A percentile compares a stretch with the other conserved stretches of the same genome.
Conservation (phyloP, 2,329 filamentous ascomycete genomes). For the Hypoxylon sp. region DNA sequence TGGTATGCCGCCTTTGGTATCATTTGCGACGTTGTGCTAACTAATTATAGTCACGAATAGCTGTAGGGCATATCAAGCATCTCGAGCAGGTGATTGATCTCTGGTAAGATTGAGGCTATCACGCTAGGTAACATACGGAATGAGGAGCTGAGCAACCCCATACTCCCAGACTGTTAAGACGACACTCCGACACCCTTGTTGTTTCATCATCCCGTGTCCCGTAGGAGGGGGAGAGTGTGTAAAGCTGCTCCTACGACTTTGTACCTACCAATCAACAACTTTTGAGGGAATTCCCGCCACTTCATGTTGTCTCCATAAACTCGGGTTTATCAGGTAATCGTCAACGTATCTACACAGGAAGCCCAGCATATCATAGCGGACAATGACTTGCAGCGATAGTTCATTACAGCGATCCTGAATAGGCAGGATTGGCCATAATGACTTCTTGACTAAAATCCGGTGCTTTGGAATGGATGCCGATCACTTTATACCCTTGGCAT, state of each 20-base stretch:
- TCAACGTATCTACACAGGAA: slow-evolving; percentile 21
- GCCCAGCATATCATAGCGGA: slow-evolving; percentile 9
- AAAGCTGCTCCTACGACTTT: slow-evolving; percentile 24
- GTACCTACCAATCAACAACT: slow-evolving; percentile 22
- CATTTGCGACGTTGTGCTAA: slow-evolving; percentile 5
- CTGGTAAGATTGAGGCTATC: neutral
- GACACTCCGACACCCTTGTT: slow-evolving; percentile 23
- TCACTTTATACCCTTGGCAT: slow-evolving; percentile 8
- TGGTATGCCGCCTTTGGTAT: slow-evolving; percentile 11
- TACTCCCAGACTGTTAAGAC: neutral
- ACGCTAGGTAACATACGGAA: slow-evolving; percentile 8
- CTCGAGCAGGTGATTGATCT: slow-evolving; percentile 5
- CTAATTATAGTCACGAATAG: neutral
- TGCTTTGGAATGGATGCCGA: too few relatives aligned
- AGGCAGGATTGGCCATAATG: slow-evolving; percentile 2
- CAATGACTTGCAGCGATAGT: slow-evolving; percentile 2
- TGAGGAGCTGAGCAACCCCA: slow-evolving; percentile 22
- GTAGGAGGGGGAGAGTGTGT: slow-evolving; percentile 33
- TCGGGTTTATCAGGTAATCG: slow-evolving; percentile 13
- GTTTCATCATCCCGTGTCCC: slow-evolving; percentile 29
- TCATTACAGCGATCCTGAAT: neutral
- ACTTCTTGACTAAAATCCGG: too few relatives aligned
- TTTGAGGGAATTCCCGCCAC: slow-evolving; percentile 10
- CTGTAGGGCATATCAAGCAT: too few relatives aligned
- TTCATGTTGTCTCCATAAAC: slow-evolving; percentile 4